A percentile compares a stretch with the other conserved stretches of the same genome.
These are phyloP conservation scores for Tillandsia fasciculata DNA, from an alignment of 176 grass and related monocot genomes.

Conservation along the genomic window DNA sequence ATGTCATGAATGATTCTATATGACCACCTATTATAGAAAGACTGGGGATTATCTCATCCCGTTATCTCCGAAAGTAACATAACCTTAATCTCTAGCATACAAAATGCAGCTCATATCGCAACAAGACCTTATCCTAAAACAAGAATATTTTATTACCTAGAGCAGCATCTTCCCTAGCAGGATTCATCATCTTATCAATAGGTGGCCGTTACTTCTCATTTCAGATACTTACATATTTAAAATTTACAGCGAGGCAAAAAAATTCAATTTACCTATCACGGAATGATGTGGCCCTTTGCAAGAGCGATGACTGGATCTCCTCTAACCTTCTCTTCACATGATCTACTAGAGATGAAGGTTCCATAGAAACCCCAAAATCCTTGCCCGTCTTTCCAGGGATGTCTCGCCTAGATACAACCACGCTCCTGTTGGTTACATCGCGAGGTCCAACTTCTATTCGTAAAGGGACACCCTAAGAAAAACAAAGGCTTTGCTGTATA, in stretches of 20 bases:
- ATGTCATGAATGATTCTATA: too few species aligned
- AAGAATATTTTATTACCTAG: neutral
- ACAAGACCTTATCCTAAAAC: too few species aligned
- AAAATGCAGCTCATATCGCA: too few species aligned
- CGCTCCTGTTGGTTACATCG: constrained; percentile 66
- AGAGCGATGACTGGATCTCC: constrained; percentile 75
- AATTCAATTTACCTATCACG: constrained; percentile 60
- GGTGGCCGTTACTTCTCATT: neutral
- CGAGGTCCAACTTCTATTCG: constrained; percentile 85
- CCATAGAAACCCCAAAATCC: constrained; percentile 92
- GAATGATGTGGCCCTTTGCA: constrained; percentile 77
- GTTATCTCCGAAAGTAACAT: too few species aligned
- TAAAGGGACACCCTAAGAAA: constrained; percentile 63
- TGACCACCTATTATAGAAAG: too few species aligned
- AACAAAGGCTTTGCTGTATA: constrained; percentile 5
- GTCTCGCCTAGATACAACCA: constrained; percentile 82
- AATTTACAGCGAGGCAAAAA: neutral
- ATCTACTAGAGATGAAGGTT: constrained; percentile 49
- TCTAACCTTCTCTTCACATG: constrained; percentile 78
- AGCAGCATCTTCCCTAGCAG: neutral
- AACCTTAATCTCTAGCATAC: too few species aligned
- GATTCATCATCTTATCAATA: neutral
- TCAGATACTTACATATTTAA: neutral
- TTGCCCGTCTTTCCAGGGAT: constrained; percentile 89
- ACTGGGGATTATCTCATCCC: too few species aligned